A percentile compares a stretch with the other conserved stretches of the same genome.
Conservation (phyloP, 257 asterid species). For the Datura wrightii region DNA sequence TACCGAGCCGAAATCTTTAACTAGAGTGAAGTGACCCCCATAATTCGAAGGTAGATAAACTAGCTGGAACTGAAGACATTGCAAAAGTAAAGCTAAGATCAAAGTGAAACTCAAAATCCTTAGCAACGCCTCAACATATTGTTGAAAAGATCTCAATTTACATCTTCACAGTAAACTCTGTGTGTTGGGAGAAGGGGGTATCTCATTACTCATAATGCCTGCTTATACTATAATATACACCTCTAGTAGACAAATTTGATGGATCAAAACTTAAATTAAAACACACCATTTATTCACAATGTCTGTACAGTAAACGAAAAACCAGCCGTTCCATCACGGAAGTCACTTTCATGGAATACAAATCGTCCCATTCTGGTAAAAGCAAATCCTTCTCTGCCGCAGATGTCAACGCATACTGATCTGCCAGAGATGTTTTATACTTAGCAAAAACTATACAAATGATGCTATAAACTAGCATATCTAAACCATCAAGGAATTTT, state of each 20-base stretch:
- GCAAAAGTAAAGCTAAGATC: background rate
- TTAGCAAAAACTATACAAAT: background rate
- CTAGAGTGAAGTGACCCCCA: no score
- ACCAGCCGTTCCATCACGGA: background rate
- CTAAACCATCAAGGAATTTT: background rate
- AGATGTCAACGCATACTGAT: slow-evolving; percentile 3
- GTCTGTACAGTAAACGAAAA: background rate
- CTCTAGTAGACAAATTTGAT: background rate
- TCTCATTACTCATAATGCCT: background rate
- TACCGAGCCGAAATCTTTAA: no score
- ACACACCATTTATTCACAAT: slow-evolving; percentile 6
- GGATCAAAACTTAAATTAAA: slow-evolving; percentile 7
- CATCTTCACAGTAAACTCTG: background rate
- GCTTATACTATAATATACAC: slow-evolving; percentile 15
- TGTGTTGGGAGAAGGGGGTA: background rate
- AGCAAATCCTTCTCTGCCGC: slow-evolving; percentile 9
- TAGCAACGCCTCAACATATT: background rate
- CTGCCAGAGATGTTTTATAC: slow-evolving; percentile 1
- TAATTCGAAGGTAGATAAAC: no score
- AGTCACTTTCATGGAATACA: background rate
- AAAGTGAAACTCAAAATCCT: background rate
- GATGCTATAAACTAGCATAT: background rate
- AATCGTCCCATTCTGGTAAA: background rate
- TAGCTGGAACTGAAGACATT: no score
- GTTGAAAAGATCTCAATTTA: background rate